Evolutionary conservation across 768 basidiomycete species (phyloP), one percentile per base, ranked within the genome.

Genomic region (Strobilomyces confusus): DNA sequence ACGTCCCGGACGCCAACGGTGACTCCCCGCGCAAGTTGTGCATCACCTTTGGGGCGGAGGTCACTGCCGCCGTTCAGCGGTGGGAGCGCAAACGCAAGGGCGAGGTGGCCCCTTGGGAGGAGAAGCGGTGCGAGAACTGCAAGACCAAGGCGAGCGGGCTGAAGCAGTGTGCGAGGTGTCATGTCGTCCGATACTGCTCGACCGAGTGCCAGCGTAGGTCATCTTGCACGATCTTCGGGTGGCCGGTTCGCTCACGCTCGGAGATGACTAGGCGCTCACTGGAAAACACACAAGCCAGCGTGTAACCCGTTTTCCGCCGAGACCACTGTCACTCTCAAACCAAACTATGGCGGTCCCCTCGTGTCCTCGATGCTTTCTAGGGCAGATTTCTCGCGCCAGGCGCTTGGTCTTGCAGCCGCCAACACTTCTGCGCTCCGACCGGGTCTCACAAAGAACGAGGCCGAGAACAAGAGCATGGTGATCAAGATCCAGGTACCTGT

Each of bases 401-500:
- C 46, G 25, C 54, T 68, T 14, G 74, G 70, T 23, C 64, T 69
- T 20, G 62, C 63, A 14, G 63, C 62, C 14, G 19, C 63, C 46
- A 26, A 52, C 48, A 42, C 67, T 58, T n/a, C 53, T 32, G 40
- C 58, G 12, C 1, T 55, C 44, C 61, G 56, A 43, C 63, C 62
- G 4, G 51, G 61, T 25, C 44, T 61, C 9, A 53, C 63, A 17
- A 68, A 66, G 44, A 50, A 64, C 19, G 48, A 55, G 7, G 38
- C 51, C 0, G 65, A 64, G 22, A 63, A 65, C 51, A 80, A 80
- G 65, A 63, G 61, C 34, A 63, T 81, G 56, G 64, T 81, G 46
- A 70, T 84, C 69, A 84, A 84, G 64, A 69, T 82, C 0, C 82
- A 84, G 58, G 68, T 80, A 0, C 77, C 80, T 0, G 67, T 67